Conservation (phyloP, 2,329 filamentous ascomycete species). For the Alternaria novae-zelandiae region DNA sequence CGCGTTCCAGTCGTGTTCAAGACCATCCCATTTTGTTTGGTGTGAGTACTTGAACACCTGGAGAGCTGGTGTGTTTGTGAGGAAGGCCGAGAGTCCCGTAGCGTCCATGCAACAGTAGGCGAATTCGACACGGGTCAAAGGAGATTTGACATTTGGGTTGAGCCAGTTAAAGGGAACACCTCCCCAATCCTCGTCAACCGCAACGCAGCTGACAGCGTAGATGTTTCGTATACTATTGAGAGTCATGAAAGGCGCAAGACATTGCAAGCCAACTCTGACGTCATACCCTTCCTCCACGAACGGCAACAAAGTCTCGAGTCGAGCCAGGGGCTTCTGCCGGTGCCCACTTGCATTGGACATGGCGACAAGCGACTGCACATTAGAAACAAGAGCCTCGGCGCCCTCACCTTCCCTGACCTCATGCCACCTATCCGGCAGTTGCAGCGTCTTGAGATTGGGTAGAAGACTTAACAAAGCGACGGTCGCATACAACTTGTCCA, state of each 20-base stretch:
- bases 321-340: constrained; percentile 23
- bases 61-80: constrained; percentile 34
- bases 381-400: constrained; percentile 23
- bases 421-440: constrained; percentile 37
- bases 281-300: constrained; percentile 42
- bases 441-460: constrained; percentile 39
- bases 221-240: constrained; percentile 35
- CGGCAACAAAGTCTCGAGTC: constrained; percentile 37
- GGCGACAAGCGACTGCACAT: constrained; percentile 20
- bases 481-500: constrained; percentile 28
- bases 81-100: constrained; percentile 28
- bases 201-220: constrained; percentile 40
- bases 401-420: constrained; percentile 27
- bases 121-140: constrained; percentile 38
- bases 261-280: constrained; percentile 33
- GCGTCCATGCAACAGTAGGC: constrained; percentile 43
- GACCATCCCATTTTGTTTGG: constrained; percentile 42
- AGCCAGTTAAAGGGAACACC: constrained; percentile 39
- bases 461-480: constrained; percentile 36
- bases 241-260: constrained; percentile 36
- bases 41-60: constrained; percentile 43
- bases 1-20: constrained; percentile 43
- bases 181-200: constrained; percentile 40
- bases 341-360: constrained; percentile 22
- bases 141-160: constrained; percentile 22